Percentiles rank a stretch among this genome's conserved stretches.
phyloP scores from a whole-genome alignment of 1,139 yeast species.

The Saccharomyces hybrid region DNA sequence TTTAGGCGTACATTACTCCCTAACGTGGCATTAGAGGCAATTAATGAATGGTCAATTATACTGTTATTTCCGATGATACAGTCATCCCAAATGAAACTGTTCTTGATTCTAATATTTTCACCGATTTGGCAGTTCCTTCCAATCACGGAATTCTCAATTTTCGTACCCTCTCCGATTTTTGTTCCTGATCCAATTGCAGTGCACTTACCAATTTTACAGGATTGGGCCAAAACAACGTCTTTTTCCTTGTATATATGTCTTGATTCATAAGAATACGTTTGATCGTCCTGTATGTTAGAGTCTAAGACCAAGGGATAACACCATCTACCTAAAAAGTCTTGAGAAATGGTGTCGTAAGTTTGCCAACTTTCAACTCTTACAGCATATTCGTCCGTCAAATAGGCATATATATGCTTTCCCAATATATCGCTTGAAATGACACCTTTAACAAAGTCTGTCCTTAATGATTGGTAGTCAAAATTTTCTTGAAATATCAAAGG shows the following conservation, averaged over 20 bases:
- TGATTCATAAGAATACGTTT: slow-evolving; percentile 69
- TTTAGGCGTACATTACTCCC: slow-evolving; percentile 45
- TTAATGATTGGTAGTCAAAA: slow-evolving; percentile 81
- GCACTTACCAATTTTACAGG: slow-evolving; percentile 72
- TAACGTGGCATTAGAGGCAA: slow-evolving; percentile 57
- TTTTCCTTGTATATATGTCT: slow-evolving; percentile 82
- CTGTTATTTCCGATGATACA: slow-evolving; percentile 63
- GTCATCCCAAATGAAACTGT: slow-evolving; percentile 84
- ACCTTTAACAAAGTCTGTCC: slow-evolving; percentile 86
- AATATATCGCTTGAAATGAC: slow-evolving; percentile 84
- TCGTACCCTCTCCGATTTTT: slow-evolving; percentile 50
- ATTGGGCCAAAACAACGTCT: slow-evolving; percentile 80
- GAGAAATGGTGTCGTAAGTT: slow-evolving; percentile 87
- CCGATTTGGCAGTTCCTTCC: slow-evolving; percentile 87
- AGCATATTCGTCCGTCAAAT: slow-evolving; percentile 73
- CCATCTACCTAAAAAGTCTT: slow-evolving; percentile 86
- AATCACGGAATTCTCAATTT: slow-evolving; percentile 59
- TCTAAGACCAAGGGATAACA: slow-evolving; percentile 90
- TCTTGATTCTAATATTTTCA: slow-evolving; percentile 56
- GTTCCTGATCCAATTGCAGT: slow-evolving; percentile 75
- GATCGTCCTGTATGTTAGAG: slow-evolving; percentile 61
- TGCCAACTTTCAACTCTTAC: slow-evolving; percentile 93
- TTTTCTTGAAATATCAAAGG: slow-evolving; percentile 95
- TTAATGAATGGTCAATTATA: slow-evolving; percentile 51
- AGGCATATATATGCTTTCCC: slow-evolving; percentile 86